Evolutionary conservation across 305 asterid species (phyloP), one percentile per base, ranked within the genome.

Genomic region (Fraxinus latifolia): DNA sequence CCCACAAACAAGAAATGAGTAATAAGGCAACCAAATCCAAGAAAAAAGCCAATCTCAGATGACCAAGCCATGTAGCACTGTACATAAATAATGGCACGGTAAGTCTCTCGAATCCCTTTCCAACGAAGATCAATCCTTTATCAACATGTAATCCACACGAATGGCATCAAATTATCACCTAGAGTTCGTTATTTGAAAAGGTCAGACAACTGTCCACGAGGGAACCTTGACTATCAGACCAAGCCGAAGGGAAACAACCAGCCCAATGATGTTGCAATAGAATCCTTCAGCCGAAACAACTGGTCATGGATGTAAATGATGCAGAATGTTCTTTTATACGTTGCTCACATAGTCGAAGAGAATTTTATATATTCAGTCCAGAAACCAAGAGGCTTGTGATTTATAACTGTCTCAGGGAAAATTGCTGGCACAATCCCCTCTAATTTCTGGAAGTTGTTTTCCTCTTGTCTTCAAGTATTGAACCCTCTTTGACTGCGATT

Each of bases 401-500:
- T 76, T 70, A 65, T 81, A 27, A 31, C 36, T 3, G 47, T n/a
- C 19, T 42, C 84, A 77, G 72, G 36, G 84, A 80, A 78, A 81
- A 77, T 36, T 53, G 15, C 77, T 4, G 37, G 47, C 80, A 70
- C 15, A 1, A 31, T 25, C 73, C 39, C 39, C 78, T 6, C 77
- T 55, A 60, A 4, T 77, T 77, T 92, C 91, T 91, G 89, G 95
- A 87, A 81, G 86, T 88, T 65, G 83, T 77, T 25, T 85, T 91
- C 84, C 87, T 90, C 88, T 89, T 95, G 86, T 91, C 98, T 89
- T 95, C 99, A 8, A 95, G 98, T 81, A 92, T 90, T 76, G 94
- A 89, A 39, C 99, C 98, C 87, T 95, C 99, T 89, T 89, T 92
- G 7, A 93, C 94, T 8, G 99, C 97, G 39, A 95, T 91, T 80